Evolutionary conservation across 768 basidiomycete genomes (phyloP).

Genomic region (Calocybe cyanea): DNA sequence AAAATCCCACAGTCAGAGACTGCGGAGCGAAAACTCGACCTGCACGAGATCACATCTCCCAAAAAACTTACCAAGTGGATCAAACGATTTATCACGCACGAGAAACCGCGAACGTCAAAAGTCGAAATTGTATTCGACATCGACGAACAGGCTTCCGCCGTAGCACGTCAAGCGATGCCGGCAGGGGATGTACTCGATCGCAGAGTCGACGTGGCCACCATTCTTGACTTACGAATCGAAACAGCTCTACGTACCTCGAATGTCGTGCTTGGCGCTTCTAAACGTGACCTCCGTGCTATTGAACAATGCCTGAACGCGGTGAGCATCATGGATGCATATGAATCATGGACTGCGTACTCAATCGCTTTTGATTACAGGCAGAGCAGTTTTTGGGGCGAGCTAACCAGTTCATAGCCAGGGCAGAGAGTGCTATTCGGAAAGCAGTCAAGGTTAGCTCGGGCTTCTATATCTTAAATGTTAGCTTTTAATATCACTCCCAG

Average conservation of each 20-base stretch:
- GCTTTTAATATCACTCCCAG: constrained; percentile 25
- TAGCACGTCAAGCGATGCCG: constrained; percentile 34
- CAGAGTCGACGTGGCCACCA: constrained; percentile 12
- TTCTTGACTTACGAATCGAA: constrained; percentile 34
- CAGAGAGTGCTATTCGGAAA: constrained; percentile 52
- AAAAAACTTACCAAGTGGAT: constrained; percentile 60
- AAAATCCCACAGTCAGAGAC: constrained; percentile 26
- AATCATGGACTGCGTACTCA: background rate
- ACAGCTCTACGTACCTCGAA: constrained; percentile 40
- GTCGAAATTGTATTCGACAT: constrained; percentile 38
- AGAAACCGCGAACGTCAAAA: constrained; percentile 24
- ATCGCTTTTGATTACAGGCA: constrained; percentile 33
- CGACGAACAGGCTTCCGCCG: constrained; percentile 35
- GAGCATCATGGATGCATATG: constrained; percentile 22
- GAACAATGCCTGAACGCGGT: constrained; percentile 53
- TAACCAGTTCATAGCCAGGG: constrained; percentile 52
- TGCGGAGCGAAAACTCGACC: constrained; percentile 18
- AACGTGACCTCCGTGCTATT: constrained; percentile 54
- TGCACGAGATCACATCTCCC: constrained; percentile 23
- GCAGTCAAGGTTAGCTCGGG: constrained; percentile 45
- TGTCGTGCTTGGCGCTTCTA: constrained; percentile 47
- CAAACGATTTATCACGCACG: constrained; percentile 49
- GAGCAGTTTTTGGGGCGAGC: constrained; percentile 53
- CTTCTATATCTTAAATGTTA: background rate
- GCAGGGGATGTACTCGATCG: constrained; percentile 1